Evolutionary conservation across 2,329 filamentous ascomycete genomes (phyloP), one percentile per base, ranked within the genome.

Genomic region (Penicillium griseofulvum): DNA sequence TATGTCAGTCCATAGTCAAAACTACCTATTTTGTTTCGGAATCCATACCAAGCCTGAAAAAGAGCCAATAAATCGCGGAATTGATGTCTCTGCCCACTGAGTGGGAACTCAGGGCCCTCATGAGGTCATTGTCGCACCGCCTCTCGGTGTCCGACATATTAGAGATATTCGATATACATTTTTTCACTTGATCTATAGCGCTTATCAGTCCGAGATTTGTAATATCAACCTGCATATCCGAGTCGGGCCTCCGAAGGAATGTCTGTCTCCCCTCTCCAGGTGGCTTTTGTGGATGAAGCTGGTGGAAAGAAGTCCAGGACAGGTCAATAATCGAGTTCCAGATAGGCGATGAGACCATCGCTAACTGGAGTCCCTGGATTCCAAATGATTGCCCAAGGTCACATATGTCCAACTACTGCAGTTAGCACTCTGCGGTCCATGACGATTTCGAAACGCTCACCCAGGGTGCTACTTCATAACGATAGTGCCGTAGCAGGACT

Each of bases 401-500:
- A 41, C 71, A 76, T 5, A 78, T 73, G 52, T 79, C 77, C 24
- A 79, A 67, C 77, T 78, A 28, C 17, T 50, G n/a, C n/a, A 11
- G 8, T 49, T 29, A 49, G 44, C 22, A 14, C 28, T 33, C n/a
- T 10, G 19, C n/a, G 33, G 34, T 31, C 2, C 12, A 0, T 37
- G 11, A 2, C 28, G 6, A n/a, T n/a, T 17, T 16, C 26, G 26
- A n/a, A 26, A 29, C 2, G 65, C 71, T 49, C 65, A 79, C 77
- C 76, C 77, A 79, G 19, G 76, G 73, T 6, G 77, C 76, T 31
- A 80, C 68, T 38, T 76, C 70, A 49, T 80, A 80, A 42, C 75
- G 67, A 51, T 77, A 80, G 50, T 78, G 69, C n/a, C 75, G 71
- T 12, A 79, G 52, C 1, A 79, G 59, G 2, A 74, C 71, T 4